A percentile compares a stretch with the other conserved stretches of the same genome.
phyloP scores from a whole-genome alignment of 768 basidiomycete genomes.

The Auriscalpium orientale region DNA sequence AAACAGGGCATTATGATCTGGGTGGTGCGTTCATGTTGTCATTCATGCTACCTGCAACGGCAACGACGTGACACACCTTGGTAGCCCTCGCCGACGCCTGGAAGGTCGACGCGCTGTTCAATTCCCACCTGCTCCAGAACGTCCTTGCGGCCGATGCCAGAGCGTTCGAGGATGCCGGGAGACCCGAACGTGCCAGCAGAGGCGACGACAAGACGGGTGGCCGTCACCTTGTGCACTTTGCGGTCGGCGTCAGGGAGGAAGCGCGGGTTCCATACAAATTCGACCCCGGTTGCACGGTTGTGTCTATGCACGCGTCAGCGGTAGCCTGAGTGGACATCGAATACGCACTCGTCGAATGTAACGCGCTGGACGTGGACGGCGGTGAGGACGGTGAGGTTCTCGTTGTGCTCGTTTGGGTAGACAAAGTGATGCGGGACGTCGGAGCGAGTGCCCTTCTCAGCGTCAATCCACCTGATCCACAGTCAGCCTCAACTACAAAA shows the following conservation, averaged over 20 bases:
- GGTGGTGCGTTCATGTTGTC: neutral
- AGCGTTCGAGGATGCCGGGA: conserved; percentile 32
- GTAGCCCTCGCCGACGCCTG: conserved; percentile 34
- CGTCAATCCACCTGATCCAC: conserved; percentile 43
- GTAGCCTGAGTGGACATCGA: neutral
- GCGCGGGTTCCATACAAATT: conserved; percentile 24
- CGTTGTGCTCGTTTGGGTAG: conserved; percentile 24
- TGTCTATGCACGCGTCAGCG: neutral
- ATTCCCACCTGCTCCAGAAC: conserved; percentile 24
- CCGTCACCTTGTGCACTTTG: conserved; percentile 17
- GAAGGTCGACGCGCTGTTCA: conserved; percentile 25
- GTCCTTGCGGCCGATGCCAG: conserved; percentile 30
- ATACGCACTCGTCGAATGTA: conserved; percentile 25
- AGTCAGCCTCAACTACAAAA: neutral
- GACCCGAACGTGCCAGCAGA: conserved; percentile 30
- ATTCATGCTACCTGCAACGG: no score
- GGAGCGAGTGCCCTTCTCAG: conserved; percentile 44
- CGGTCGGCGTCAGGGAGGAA: conserved; percentile 14
- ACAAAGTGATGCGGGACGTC: conserved; percentile 40
- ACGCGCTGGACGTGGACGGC: conserved; percentile 29
- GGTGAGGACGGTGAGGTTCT: conserved; percentile 25
- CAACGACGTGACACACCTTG: conserved; percentile 19
- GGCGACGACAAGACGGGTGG: conserved; percentile 28
- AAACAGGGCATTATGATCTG: conserved; percentile 13
- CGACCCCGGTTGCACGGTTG: conserved; percentile 24